A percentile compares a stretch with the other conserved stretches of the same genome.
phyloP scores from a whole-genome alignment of 1,284 basidiomycete species.

The Apiotrichum veenhuisii region DNA sequence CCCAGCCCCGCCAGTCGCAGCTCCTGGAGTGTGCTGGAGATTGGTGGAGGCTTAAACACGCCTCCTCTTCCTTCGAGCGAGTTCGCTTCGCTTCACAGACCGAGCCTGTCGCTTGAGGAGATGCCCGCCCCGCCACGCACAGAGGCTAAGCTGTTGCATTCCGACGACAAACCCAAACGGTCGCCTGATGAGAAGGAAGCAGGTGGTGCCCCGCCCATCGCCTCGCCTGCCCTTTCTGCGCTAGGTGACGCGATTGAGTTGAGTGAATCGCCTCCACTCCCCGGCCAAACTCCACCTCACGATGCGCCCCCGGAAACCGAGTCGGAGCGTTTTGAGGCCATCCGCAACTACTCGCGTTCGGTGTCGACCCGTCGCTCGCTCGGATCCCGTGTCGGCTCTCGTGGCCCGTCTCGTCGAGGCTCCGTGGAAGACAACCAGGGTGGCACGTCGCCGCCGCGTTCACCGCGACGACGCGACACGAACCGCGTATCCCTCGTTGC shows the following conservation, averaged over 20 bases:
- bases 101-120: not conserved
- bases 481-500: slow-evolving; percentile 47
- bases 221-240: not conserved
- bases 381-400: slow-evolving; percentile 4
- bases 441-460: slow-evolving; percentile 26
- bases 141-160: not conserved
- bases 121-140: not conserved
- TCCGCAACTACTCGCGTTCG: slow-evolving; percentile 33
- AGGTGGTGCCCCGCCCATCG: slow-evolving; percentile 9
- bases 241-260: not conserved
- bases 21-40: slow-evolving; percentile 26
- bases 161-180: slow-evolving; percentile 10
- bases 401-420: slow-evolving; percentile 13
- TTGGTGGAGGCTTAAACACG: slow-evolving; percentile 17
- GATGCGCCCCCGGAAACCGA: slow-evolving; percentile 14
- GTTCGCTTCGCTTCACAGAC: not conserved
- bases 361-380: slow-evolving; percentile 11
- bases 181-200: slow-evolving; percentile 29
- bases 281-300: not conserved
- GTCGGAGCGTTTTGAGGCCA: slow-evolving; percentile 29
- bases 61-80: not conserved
- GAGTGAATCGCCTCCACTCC: slow-evolving; percentile 9
- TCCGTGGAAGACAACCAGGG: slow-evolving; percentile 6
- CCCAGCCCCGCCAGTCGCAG: not conserved
- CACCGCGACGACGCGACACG: slow-evolving; percentile 43